Evolutionary conservation across 176 grass and related monocot species (phyloP).

Genomic region (Avena insularis): DNA sequence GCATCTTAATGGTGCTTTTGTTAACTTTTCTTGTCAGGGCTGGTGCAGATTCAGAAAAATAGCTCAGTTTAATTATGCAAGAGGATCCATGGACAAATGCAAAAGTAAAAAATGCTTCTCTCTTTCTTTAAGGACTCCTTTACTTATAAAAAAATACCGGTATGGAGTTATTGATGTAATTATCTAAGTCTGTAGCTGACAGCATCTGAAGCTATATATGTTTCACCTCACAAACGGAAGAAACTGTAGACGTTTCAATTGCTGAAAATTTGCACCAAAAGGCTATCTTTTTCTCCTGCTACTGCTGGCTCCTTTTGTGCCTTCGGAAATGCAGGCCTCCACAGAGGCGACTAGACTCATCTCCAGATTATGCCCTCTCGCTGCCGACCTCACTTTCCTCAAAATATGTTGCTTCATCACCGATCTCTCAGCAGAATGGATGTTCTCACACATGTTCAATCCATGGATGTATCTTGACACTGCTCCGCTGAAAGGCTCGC

Average conservation of each 20-base stretch:
- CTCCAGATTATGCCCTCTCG: conserved; percentile 60
- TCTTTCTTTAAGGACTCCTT: neutral
- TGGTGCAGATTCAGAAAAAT: neutral
- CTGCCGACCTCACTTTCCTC: conserved; percentile 62
- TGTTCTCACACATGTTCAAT: conserved; percentile 75
- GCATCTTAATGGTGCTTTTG: neutral
- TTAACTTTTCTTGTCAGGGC: neutral
- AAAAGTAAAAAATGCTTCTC: neutral
- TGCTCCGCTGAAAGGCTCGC: conserved; percentile 52
- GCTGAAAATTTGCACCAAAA: neutral
- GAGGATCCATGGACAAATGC: neutral
- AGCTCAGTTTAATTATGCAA: neutral
- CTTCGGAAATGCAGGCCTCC: conserved; percentile 56
- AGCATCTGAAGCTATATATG: neutral
- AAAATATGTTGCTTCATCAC: conserved; percentile 80
- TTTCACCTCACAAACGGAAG: neutral
- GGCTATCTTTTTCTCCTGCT: conserved; percentile 59
- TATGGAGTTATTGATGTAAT: neutral
- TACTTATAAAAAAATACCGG: neutral
- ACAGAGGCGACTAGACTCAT: conserved; percentile 56
- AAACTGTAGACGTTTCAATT: neutral
- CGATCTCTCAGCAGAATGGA: conserved; percentile 64
- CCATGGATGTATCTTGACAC: conserved; percentile 75
- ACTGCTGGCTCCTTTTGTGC: conserved; percentile 53
- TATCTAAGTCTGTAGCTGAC: neutral